Base-by-base conservation (phyloP, 805 yeast species). In the Nakazawaea wickerhamii region DNA sequence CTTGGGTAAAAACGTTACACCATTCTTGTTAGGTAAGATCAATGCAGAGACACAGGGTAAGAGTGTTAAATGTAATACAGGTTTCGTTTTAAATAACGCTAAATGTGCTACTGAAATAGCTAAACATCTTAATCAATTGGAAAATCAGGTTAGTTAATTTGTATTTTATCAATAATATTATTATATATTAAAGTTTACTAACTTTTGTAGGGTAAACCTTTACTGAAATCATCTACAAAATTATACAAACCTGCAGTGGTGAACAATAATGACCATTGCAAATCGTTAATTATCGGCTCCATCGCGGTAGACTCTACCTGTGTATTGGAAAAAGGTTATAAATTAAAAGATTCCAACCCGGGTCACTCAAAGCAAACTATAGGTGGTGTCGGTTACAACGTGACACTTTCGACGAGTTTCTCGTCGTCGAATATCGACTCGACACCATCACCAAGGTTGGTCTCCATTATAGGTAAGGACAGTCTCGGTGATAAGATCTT, bases 341-440 rank as follows among this genome's bases (percentile, higher is more conserved):
- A 55, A 4, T 52, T 71, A 51, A 60, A 64, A 10, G 91, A 91
- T 45, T 87, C 95, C 2, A 84, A 84, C 49, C 93, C 93, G 0
- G 89, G 93, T 0, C 55, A 52, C 0, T 69, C 76, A 5, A 52
- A 59, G 1, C 69, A 79, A 2, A 67, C 82, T 0, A 57, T 86
- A 7, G 96, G 96, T 1, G 96, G 96, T 1, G 95, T 88, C 2
- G 96, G 88, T 0, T 80, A 74, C 57, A 88, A 89, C 52, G 79
- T 88, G 13, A 79, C 86, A 0, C 53, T 74, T n/a, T 91, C 93
- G 0, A 67, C 83, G 3, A 53, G 60, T 15, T 72, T 67, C 46
- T 48, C 49, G 19, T 46, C 47, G 52, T 3, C 61, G 55, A 22
- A 49, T 32, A 6, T 30, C 34, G 25, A 40, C 2, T 55, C 47